Conservation (phyloP, 2,329 filamentous ascomycete species). For the Lomentospora prolificans region DNA sequence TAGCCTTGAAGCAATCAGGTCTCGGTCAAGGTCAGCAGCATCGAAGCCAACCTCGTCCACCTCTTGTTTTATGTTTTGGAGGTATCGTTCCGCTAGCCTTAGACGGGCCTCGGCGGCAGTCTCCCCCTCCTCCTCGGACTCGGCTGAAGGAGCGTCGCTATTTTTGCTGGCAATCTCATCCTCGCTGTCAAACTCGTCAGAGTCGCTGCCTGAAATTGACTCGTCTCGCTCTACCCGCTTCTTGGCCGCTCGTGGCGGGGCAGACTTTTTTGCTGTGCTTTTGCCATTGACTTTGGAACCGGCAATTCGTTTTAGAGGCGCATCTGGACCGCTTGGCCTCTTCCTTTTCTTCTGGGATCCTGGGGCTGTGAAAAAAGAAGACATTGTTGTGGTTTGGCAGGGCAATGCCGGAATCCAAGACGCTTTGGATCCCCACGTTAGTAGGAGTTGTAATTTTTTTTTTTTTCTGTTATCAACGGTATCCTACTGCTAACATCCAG, state of each 20-base stretch:
- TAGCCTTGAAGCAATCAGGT: constrained; percentile 81
- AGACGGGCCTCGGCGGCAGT: constrained; percentile 82
- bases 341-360: constrained; percentile 87
- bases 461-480: constrained; percentile 11
- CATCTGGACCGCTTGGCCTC: constrained; percentile 45
- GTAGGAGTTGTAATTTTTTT: constrained; percentile 3
- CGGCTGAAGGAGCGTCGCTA: constrained; percentile 31
- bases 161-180: constrained; percentile 31
- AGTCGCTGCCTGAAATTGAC: constrained; percentile 80
- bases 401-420: constrained; percentile 5
- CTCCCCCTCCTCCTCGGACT: constrained; percentile 69
- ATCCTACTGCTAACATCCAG: constrained; percentile 7
- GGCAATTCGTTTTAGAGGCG: constrained; percentile 50
- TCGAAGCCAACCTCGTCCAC: constrained; percentile 79
- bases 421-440: neutral
- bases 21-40: constrained; percentile 84
- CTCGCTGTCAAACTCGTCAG: constrained; percentile 53
- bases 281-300: constrained; percentile 33
- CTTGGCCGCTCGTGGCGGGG: constrained; percentile 23
- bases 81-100: constrained; percentile 81
- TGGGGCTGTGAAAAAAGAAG: constrained; percentile 89
- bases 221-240: constrained; percentile 49
- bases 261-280: constrained; percentile 25
- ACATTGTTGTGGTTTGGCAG: constrained; percentile 47
- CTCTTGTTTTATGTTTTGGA: constrained; percentile 80